Evolutionary conservation across 257 asterid genomes (phyloP).

Genomic region (Ballota nigra): DNA sequence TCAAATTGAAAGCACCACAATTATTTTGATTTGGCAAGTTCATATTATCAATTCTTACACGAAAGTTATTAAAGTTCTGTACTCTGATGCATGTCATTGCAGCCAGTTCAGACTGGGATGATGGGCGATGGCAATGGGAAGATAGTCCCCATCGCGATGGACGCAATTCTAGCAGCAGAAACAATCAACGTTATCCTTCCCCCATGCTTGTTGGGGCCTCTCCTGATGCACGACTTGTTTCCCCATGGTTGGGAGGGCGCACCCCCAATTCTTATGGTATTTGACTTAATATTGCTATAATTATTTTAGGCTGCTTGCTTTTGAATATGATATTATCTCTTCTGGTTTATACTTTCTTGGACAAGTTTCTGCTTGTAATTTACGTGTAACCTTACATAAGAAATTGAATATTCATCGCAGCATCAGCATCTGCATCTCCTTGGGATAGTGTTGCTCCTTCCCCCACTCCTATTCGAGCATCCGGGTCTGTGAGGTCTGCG

Average conservation of each 20-base stretch:
- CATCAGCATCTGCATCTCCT: slow-evolving; percentile 63
- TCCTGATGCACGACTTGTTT: slow-evolving; percentile 94
- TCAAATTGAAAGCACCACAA: neutral
- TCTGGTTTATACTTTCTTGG: slow-evolving; percentile 25
- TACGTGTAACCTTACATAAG: neutral
- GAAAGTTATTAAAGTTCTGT: neutral
- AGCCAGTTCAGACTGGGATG: slow-evolving; percentile 98
- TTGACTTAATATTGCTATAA: neutral
- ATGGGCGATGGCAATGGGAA: slow-evolving; percentile 98
- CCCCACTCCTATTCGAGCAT: slow-evolving; percentile 91
- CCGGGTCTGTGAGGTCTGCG: slow-evolving; percentile 72
- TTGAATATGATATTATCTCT: slow-evolving; percentile 15
- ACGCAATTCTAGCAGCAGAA: slow-evolving; percentile 47
- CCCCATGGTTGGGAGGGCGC: slow-evolving; percentile 90
- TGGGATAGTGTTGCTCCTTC: slow-evolving; percentile 94
- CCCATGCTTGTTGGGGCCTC: slow-evolving; percentile 86
- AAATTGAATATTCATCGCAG: slow-evolving; percentile 26
- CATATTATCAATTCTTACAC: slow-evolving; percentile 1
- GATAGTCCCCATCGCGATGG: slow-evolving; percentile 76
- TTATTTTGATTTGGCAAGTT: neutral
- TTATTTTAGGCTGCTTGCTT: slow-evolving; percentile 9
- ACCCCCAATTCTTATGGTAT: slow-evolving; percentile 65
- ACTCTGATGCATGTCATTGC: slow-evolving; percentile 30
- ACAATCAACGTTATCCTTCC: slow-evolving; percentile 67
- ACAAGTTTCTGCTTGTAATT: neutral